Evolutionary conservation across 345 rosid genomes (phyloP).

Genomic region (Kandelia obovata): DNA sequence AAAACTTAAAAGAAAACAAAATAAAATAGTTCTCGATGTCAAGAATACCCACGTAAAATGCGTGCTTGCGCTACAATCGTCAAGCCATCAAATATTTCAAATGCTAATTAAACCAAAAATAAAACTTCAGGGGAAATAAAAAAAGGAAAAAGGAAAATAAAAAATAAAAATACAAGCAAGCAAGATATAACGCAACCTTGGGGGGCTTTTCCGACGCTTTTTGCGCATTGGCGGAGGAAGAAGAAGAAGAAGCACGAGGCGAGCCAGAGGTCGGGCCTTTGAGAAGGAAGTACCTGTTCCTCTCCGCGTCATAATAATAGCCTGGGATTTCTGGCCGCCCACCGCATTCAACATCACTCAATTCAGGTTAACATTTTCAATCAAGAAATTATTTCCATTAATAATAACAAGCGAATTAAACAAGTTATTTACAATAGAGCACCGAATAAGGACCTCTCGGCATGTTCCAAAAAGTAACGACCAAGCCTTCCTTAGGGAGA

Average conservation of each 20-base stretch:
- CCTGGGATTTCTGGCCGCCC: slow-evolving; percentile 70
- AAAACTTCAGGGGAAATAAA: not conserved
- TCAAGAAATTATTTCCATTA: no score
- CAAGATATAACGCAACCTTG: slow-evolving; percentile 23
- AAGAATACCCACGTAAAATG: not conserved
- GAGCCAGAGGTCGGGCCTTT: slow-evolving; percentile 68
- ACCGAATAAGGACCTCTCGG: slow-evolving; percentile 4
- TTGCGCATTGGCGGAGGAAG: slow-evolving; percentile 30
- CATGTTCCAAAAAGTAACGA: not conserved
- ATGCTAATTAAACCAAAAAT: not conserved
- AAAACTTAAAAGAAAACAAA: no score
- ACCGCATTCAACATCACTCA: no score
- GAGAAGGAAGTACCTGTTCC: slow-evolving; percentile 79
- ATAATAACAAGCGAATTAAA: no score
- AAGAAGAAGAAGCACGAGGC: slow-evolving; percentile 37
- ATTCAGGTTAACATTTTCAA: no score
- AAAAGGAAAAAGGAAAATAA: not conserved
- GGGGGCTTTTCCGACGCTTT: slow-evolving; percentile 25
- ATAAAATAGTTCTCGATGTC: not conserved
- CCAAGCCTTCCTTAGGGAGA: no score
- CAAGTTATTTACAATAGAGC: not conserved
- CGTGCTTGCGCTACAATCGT: no score
- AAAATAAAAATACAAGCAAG: not conserved
- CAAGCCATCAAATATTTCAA: no score
- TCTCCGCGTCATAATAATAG: slow-evolving; percentile 77